These are phyloP conservation scores for Acanthamoeba healyi DNA, from an alignment of 208 protist species.

Conservation along the genomic window DNA sequence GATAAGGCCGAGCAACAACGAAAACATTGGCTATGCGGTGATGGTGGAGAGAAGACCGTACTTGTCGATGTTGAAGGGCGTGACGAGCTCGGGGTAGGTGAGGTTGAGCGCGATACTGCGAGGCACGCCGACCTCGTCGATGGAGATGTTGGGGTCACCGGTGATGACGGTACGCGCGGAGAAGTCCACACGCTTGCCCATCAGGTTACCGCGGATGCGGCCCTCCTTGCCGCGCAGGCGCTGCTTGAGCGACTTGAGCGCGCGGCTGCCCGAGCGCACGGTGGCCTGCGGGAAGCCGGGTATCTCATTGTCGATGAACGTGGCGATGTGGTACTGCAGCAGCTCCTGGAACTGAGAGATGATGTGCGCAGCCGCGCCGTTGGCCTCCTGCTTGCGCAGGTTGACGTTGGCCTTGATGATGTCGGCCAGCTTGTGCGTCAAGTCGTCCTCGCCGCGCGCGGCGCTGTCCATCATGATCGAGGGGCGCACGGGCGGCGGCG, in stretches of 20 bases:
- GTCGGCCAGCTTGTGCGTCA: conserved; percentile 98
- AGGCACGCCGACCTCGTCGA: conserved; percentile 99
- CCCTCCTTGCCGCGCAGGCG: conserved; percentile 99
- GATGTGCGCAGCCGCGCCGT: conserved; percentile 92
- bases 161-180: conserved; percentile 99
- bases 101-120: conserved; percentile 98
- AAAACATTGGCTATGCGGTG: too few species aligned
- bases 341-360: conserved; percentile 93
- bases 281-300: conserved; percentile 93
- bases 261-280: conserved; percentile 86
- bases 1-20: neutral
- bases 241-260: conserved; percentile 98
- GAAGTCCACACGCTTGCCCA: conserved; percentile 99
- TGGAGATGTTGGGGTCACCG: conserved; percentile 97
- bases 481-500: conserved; percentile 98
- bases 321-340: conserved; percentile 98
- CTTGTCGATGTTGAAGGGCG: conserved; percentile 95
- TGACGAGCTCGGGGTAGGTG: conserved; percentile 99
- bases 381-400: conserved; percentile 92
- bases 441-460: conserved; percentile 94
- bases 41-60: neutral
- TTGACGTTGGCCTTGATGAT: conserved; percentile 98
- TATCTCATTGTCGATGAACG: conserved; percentile 98
- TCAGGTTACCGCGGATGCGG: conserved; percentile 98
- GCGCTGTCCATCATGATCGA: conserved; percentile 91